These are phyloP conservation scores for Phytophthora nicotianae DNA, from an alignment of 352 stramenopile species.

Conservation along the genomic window DNA sequence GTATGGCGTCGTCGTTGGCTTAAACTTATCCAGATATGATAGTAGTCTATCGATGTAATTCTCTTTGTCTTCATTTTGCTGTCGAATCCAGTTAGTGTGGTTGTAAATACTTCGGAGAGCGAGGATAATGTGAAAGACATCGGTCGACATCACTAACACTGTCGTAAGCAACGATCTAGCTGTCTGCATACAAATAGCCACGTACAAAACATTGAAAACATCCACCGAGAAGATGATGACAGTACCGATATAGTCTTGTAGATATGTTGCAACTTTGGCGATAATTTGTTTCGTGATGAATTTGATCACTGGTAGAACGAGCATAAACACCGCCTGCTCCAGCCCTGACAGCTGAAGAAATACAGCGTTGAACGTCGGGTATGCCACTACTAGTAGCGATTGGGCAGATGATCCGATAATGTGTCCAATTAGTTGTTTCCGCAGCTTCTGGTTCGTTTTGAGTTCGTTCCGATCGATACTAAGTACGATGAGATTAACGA, in stretches of 20 bases:
- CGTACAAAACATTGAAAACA: constrained; percentile 43
- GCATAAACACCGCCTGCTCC: constrained; percentile 21
- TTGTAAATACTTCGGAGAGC: constrained; percentile 22
- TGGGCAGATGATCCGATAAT: constrained; percentile 10
- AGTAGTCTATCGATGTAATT: constrained; percentile 7
- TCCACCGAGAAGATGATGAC: constrained; percentile 37
- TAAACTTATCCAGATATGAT: background rate
- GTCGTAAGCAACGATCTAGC: constrained; percentile 26
- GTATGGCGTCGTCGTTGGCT: constrained; percentile 9
- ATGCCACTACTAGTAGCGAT: constrained; percentile 30
- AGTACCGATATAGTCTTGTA: constrained; percentile 30
- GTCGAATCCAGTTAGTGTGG: background rate
- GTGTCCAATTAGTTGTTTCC: background rate
- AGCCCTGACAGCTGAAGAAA: constrained; percentile 19
- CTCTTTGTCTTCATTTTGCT: background rate
- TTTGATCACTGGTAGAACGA: constrained; percentile 31
- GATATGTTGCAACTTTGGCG: constrained; percentile 13
- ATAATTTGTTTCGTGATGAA: constrained; percentile 34
- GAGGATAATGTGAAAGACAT: constrained; percentile 19
- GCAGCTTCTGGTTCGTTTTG: constrained; percentile 18
- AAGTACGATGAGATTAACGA: constrained; percentile 20
- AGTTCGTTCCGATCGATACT: constrained; percentile 13
- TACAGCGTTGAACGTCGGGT: constrained; percentile 30
- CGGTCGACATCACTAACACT: constrained; percentile 12
- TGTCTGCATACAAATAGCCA: constrained; percentile 43